Base-by-base conservation (phyloP, 140 eudicot species). In the Senecio squalidus region DNA sequence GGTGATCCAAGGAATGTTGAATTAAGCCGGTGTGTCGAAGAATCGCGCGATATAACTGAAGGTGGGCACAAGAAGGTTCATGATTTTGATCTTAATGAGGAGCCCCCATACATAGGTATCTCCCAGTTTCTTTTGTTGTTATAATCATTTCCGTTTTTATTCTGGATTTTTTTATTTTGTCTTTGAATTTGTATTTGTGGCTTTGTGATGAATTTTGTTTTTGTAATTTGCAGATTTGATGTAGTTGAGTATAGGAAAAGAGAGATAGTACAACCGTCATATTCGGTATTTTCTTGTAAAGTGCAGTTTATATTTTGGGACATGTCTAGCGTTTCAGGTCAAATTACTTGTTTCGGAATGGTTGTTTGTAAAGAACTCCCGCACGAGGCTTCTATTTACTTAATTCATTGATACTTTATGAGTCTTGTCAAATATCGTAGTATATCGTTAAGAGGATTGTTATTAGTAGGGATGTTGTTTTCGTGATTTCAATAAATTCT, bases 201-300 rank as follows among this genome's bases (percentile, higher is more conserved):
- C 59, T 24, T 50, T 36, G 45, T 9, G 43, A 13, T 36, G 43
- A 36, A 36, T 15, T 47, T 49, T 3, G 34, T 20, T 66, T 4
- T 3, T 8, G 6, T 10, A n/a, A 27, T 46, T 26, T 64, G 72
- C 62, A 72, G 77, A 38, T 28, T 47, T 56, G 67, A 48, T 56
- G n/a, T n/a, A n/a, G 62, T 31, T 51, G 56, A 29, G 4, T 25
- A 47, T 36, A 36, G 29, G 16, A 54, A 49, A 21, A 41, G 41
- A 59, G 74, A 49, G 45, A 58, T 30, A 15, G 33, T 16, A 59
- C 36, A 26, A 30, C 43, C 25, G 20, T 44, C 15, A 21, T 30
- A 26, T 60, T 47, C 40, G 23, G 13, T 29, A 62, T 62, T 60
- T 70, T 29, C 9, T 60, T 60, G 69, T 69, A 17, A 48, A 69